These are phyloP conservation scores for Aspergillus sp. DNA, from an alignment of 2,329 filamentous ascomycete species.

Conservation along the genomic window DNA sequence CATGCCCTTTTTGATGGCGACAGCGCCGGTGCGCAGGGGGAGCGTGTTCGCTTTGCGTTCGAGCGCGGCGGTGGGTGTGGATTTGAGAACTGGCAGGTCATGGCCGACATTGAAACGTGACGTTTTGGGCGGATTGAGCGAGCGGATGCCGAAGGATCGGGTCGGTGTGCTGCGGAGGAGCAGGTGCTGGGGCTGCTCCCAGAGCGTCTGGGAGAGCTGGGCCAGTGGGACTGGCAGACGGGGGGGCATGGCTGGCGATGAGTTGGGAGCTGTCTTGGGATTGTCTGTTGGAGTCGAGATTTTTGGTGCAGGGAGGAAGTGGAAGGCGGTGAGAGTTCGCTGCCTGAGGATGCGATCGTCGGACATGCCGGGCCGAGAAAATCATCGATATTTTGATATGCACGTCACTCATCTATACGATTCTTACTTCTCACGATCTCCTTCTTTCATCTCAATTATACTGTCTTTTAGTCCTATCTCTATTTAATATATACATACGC, in stretches of 20 bases:
- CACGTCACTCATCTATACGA: too few relatives aligned
- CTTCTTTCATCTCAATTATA: too few relatives aligned
- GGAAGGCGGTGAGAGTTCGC: too few relatives aligned
- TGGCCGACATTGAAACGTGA: constrained; percentile 55
- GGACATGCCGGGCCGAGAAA: too few relatives aligned
- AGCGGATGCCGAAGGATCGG: constrained; percentile 53
- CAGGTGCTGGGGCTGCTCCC: constrained; percentile 20
- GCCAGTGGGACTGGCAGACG: constrained; percentile 31
- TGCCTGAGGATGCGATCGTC: too few relatives aligned
- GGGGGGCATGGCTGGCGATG: constrained; percentile 28
- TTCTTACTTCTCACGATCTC: too few relatives aligned
- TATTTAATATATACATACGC: too few relatives aligned
- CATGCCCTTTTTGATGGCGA: constrained; percentile 94
- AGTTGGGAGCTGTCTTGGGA: constrained; percentile 7
- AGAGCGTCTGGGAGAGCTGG: constrained; percentile 27
- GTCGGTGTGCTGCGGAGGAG: constrained; percentile 21
- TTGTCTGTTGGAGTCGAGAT: neutral
- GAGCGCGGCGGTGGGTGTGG: constrained; percentile 58
- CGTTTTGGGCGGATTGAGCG: constrained; percentile 52
- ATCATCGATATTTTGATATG: too few relatives aligned
- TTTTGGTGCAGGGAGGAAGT: neutral
- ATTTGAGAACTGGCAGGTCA: constrained; percentile 51
- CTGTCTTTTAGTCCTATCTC: too few relatives aligned
- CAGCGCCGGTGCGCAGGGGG: constrained; percentile 71
- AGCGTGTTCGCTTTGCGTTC: constrained; percentile 57